A percentile compares a stretch with the other conserved stretches of the same genome.
Conservation (phyloP, 1,139 yeast species). For the Candida gigantensis region DNA sequence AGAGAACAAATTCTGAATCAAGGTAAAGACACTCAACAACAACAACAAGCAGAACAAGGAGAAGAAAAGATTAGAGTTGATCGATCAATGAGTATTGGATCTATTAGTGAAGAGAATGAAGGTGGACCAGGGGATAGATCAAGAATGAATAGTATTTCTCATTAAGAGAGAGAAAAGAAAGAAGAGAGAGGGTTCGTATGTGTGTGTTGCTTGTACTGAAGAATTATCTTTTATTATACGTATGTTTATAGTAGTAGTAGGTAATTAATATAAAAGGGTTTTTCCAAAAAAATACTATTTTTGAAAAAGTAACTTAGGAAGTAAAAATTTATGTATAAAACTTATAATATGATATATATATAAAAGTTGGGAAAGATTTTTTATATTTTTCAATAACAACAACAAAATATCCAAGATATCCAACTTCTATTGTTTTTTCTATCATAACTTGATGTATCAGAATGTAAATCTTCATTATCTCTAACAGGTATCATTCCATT, state of each 20-base stretch:
- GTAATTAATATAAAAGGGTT: too few species aligned
- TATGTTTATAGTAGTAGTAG: too few species aligned
- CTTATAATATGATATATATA: too few species aligned
- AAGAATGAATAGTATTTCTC: conserved; percentile 13
- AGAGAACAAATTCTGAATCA: conserved; percentile 8
- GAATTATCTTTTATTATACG: too few species aligned
- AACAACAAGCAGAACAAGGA: not conserved
- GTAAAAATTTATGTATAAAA: too few species aligned
- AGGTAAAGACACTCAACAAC: conserved; percentile 1
- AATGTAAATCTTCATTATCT: conserved; percentile 42
- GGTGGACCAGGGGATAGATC: conserved; percentile 6
- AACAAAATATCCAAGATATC: conserved; percentile 11
- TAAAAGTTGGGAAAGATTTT: too few species aligned
- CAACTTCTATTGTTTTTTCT: conserved; percentile 19
- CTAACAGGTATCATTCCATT: conserved; percentile 36
- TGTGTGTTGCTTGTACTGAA: too few species aligned
- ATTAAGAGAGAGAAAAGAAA: conserved; percentile 1
- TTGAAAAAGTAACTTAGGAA: too few species aligned
- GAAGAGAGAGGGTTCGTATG: too few species aligned
- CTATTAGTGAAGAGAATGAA: conserved; percentile 6
- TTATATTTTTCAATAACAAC: conserved; percentile 10
- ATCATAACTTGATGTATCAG: conserved; percentile 38
- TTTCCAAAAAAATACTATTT: too few species aligned
- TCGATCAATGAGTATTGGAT: conserved; percentile 7
- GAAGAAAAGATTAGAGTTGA: conserved; percentile 4